phyloP scores from a whole-genome alignment of 495 filamentous ascomycete species.

The Chaetomidium leptoderma region DNA sequence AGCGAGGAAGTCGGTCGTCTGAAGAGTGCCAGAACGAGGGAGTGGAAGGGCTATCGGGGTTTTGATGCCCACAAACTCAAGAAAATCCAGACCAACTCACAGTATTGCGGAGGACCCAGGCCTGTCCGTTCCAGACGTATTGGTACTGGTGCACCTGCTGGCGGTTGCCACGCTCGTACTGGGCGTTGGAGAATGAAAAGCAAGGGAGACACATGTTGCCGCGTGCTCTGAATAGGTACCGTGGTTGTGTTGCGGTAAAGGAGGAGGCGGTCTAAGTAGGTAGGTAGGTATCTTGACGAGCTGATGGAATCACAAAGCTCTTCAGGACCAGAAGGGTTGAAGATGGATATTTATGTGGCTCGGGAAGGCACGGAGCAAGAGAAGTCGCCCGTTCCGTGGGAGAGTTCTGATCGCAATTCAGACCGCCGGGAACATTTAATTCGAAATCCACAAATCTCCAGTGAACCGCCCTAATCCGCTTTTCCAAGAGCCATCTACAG shows the following conservation, averaged over 20 bases:
- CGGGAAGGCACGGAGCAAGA: neutral
- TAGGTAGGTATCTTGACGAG: neutral
- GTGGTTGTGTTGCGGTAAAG: neutral
- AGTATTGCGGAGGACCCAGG: slow-evolving; percentile 27
- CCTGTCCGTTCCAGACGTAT: slow-evolving; percentile 35
- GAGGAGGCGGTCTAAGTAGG: neutral
- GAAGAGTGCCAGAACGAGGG: neutral
- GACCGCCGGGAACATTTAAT: no score
- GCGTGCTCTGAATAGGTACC: neutral
- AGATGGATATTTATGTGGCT: neutral
- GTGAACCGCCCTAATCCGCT: no score
- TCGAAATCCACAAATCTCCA: no score
- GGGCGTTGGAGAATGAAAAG: slow-evolving; percentile 40
- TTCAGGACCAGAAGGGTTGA: no score
- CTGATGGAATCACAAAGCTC: neutral
- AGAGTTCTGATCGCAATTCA: neutral
- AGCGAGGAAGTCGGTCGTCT: neutral
- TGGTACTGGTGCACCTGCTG: slow-evolving; percentile 19
- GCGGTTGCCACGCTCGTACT: slow-evolving; percentile 34
- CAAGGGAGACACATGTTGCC: slow-evolving; percentile 42
- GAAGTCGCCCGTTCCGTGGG: no score
- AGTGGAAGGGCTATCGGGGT: no score
- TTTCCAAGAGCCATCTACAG: no score
- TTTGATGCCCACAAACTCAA: neutral
- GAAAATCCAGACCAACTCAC: slow-evolving; percentile 18